Evolutionary conservation across 2,329 filamentous ascomycete genomes (phyloP).

Genomic region (Cercospora zeae-maydis): DNA sequence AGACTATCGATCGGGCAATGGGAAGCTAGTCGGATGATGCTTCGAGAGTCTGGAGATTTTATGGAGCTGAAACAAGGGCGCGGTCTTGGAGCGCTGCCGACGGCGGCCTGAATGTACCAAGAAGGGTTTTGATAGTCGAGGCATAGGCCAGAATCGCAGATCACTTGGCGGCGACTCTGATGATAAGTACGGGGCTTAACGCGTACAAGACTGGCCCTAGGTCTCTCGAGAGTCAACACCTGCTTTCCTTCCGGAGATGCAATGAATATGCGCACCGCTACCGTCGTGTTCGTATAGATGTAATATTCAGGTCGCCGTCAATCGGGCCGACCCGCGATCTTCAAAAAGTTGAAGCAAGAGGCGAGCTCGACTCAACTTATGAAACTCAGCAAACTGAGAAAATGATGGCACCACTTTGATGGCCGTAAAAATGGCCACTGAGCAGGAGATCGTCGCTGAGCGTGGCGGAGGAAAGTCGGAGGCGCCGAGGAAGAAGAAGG

Average conservation of each 20-base stretch:
- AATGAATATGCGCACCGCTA: no score
- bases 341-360: neutral
- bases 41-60: constrained; percentile 2
- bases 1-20: constrained; percentile 8
- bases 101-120: no score
- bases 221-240: no score
- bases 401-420: neutral
- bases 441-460: neutral
- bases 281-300: no score
- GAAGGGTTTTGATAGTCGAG: no score
- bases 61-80: constrained; percentile 2
- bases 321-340: neutral
- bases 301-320: no score
- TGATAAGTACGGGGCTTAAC: no score
- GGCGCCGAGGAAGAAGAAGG: constrained; percentile 25
- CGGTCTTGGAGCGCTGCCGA: neutral
- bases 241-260: no score
- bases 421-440: constrained; percentile 6
- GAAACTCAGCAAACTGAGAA: neutral
- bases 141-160: no score
- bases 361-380: neutral
- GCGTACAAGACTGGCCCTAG: no score
- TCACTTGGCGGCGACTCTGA: no score
- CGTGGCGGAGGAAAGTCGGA: neutral
- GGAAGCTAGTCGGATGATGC: constrained; percentile 5